A percentile compares a stretch with the other conserved stretches of the same genome.
phyloP scores from a whole-genome alignment of 108 stramenopile species.

The Fistulifera solaris region DNA sequence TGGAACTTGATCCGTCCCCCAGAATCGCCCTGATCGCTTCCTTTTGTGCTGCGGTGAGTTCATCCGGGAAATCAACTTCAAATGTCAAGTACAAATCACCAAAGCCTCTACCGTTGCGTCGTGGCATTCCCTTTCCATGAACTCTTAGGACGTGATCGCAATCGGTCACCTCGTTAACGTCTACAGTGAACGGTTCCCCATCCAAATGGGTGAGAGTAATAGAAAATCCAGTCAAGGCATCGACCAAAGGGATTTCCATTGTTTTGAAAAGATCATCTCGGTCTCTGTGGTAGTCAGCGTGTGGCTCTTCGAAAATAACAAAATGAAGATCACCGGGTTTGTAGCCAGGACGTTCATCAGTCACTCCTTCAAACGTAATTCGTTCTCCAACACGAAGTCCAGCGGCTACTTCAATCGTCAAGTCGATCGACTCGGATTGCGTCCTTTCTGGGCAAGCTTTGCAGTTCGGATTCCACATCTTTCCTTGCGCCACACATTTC shows the following conservation, averaged over 20 bases:
- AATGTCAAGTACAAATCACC: slow-evolving; percentile 85
- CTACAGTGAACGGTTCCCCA: slow-evolving; percentile 56
- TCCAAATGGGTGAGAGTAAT: slow-evolving; percentile 71
- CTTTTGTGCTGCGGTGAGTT: slow-evolving; percentile 58
- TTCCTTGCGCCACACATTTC: slow-evolving; percentile 87
- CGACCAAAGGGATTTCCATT: slow-evolving; percentile 80
- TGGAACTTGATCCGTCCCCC: slow-evolving; percentile 7
- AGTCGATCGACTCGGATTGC: slow-evolving; percentile 83
- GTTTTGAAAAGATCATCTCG: slow-evolving; percentile 80
- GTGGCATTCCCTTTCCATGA: slow-evolving; percentile 85
- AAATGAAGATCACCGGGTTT: slow-evolving; percentile 77
- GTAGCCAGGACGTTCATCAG: slow-evolving; percentile 85
- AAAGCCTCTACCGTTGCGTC: slow-evolving; percentile 70
- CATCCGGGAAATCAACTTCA: slow-evolving; percentile 86
- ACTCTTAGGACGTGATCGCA: slow-evolving; percentile 80
- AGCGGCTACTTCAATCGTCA: slow-evolving; percentile 83
- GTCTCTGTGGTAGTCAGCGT: slow-evolving; percentile 64
- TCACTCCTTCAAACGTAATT: slow-evolving; percentile 83
- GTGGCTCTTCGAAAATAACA: slow-evolving; percentile 40
- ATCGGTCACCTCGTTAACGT: slow-evolving; percentile 63
- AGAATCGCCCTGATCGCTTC: slow-evolving; percentile 57
- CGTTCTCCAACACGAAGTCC: slow-evolving; percentile 77
- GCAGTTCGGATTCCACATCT: slow-evolving; percentile 86
- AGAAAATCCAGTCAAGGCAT: slow-evolving; percentile 83
- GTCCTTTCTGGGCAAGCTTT: slow-evolving; percentile 87